Evolutionary conservation across 2,329 filamentous ascomycete genomes (phyloP).

Genomic region (Calonectria naviculata): DNA sequence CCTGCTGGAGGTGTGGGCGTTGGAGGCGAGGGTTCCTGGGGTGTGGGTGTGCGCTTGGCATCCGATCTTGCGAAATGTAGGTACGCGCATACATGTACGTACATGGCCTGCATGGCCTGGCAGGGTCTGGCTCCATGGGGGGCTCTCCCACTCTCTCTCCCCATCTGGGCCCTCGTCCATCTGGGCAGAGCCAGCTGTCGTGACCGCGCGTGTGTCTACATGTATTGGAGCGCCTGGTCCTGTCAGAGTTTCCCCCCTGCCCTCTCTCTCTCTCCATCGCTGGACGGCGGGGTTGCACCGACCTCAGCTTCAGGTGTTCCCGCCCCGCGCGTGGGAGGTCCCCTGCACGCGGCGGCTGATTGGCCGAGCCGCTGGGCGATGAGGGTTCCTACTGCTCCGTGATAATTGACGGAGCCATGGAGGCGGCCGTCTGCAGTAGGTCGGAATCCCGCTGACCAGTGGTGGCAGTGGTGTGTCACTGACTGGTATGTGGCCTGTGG

Average conservation of each 20-base stretch:
- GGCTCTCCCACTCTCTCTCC: not conserved
- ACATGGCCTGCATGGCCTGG: not conserved
- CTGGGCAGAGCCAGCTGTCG: not conserved
- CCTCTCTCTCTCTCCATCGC: not conserved
- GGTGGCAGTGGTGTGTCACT: not conserved
- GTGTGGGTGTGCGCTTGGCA: constrained; percentile 35
- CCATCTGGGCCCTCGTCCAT: not conserved
- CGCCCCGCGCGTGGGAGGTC: constrained; percentile 9
- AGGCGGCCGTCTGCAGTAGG: constrained; percentile 2
- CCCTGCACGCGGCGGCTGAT: constrained; percentile 10
- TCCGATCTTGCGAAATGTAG: constrained; percentile 34
- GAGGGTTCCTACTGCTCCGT: constrained; percentile 13
- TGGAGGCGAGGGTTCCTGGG: not conserved
- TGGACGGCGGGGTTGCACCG: constrained; percentile 39
- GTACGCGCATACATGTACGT: constrained; percentile 1
- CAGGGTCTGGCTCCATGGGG: not conserved
- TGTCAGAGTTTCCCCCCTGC: constrained; percentile 19
- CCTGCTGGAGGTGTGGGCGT: not conserved
- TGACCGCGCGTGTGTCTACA: not conserved
- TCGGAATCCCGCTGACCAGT: constrained; percentile 2
- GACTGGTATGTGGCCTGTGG: constrained; percentile 15
- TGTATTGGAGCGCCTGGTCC: not conserved
- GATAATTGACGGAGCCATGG: constrained; percentile 17
- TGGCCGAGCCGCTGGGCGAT: constrained; percentile 4
- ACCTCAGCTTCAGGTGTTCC: constrained; percentile 43